Evolutionary conservation across 441 rosid genomes (phyloP).

Genomic region (Isatis lusitanica): DNA sequence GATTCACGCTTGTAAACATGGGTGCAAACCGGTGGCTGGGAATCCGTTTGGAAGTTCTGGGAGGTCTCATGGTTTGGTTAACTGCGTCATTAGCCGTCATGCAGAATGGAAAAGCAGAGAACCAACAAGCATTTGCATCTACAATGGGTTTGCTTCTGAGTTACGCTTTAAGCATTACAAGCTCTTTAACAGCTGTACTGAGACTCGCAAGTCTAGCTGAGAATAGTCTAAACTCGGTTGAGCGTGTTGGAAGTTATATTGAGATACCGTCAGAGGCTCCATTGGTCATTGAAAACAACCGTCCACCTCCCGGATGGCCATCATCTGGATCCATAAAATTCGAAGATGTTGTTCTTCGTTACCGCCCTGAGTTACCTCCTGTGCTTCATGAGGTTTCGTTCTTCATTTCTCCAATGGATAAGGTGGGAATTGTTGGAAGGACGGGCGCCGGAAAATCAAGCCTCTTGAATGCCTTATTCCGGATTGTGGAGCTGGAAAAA

Average conservation of each 20-base stretch:
- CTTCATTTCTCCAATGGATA: slow-evolving; percentile 69
- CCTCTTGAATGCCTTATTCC: slow-evolving; percentile 86
- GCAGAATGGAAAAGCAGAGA: slow-evolving; percentile 79
- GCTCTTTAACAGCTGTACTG: slow-evolving; percentile 71
- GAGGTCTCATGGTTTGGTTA: slow-evolving; percentile 94
- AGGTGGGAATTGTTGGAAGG: slow-evolving; percentile 93
- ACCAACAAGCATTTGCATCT: slow-evolving; percentile 80
- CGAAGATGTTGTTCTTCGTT: slow-evolving; percentile 83
- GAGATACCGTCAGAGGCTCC: slow-evolving; percentile 93
- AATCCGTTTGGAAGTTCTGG: slow-evolving; percentile 84
- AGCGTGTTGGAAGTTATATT: slow-evolving; percentile 79
- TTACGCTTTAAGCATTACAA: slow-evolving; percentile 81
- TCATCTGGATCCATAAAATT: slow-evolving; percentile 84
- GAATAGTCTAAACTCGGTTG: slow-evolving; percentile 88
- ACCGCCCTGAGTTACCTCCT: slow-evolving; percentile 88
- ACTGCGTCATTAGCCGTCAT: slow-evolving; percentile 92
- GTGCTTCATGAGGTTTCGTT: slow-evolving; percentile 85
- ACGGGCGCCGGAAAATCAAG: slow-evolving; percentile 98
- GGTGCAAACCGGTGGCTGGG: slow-evolving; percentile 87
- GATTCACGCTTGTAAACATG: slow-evolving; percentile 76
- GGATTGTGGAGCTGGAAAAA: slow-evolving; percentile 84
- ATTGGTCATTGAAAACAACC: slow-evolving; percentile 60
- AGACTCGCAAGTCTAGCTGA: slow-evolving; percentile 93
- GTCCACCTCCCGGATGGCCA: slow-evolving; percentile 95
- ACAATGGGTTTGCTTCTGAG: slow-evolving; percentile 96